Evolutionary conservation across 73 alveolate genomes (phyloP), one percentile per base, ranked within the genome.

Genomic region (Paramecium primaurelia): DNA sequence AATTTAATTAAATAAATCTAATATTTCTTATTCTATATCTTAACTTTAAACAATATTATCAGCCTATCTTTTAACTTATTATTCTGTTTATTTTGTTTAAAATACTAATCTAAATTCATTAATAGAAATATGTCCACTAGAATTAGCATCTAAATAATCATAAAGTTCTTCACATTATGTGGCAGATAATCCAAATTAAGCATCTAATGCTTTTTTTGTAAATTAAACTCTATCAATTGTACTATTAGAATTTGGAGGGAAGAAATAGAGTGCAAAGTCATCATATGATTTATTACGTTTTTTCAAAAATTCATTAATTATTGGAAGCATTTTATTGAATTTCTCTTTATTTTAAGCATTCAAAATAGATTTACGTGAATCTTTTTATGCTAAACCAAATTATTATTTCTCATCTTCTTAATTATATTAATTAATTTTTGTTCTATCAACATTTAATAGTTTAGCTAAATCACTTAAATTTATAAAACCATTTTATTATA

Each of bases 91-190:
- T 89, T 58, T 20, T 18, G 59, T 12, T 25, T 64, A 25, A 71
- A 89, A 89, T 11, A 89, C 90, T 38, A 89, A 47, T 71, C 58
- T 38, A 77, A 89, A 71, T 71, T 89, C 94, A 40, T 89, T 89
- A 6, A 71, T 71, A 0, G 92, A 59, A 6, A 89, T 45, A 26
- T 58, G 71, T 18, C 94, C 94, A 30, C 92, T 89, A 9, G 47
- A 22, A 71, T 89, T 89, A 1, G 75, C 94, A 71, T 89, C 94
- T 22, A 89, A 36, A 36, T 71, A 89, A 58, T 89, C 77, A 59
- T 58, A 89, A 1, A 89, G 42, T 40, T 89, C 88, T 47, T 45
- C 80, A 11, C 89, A 59, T 30, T 89, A 30, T 4, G 34, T 9
- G 0, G 30, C 44, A 32, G 77, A 20, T 20, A 80, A 45, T 10